Evolutionary conservation across 176 grass and related monocot species (phyloP).

Genomic region (Zoysia japonica): DNA sequence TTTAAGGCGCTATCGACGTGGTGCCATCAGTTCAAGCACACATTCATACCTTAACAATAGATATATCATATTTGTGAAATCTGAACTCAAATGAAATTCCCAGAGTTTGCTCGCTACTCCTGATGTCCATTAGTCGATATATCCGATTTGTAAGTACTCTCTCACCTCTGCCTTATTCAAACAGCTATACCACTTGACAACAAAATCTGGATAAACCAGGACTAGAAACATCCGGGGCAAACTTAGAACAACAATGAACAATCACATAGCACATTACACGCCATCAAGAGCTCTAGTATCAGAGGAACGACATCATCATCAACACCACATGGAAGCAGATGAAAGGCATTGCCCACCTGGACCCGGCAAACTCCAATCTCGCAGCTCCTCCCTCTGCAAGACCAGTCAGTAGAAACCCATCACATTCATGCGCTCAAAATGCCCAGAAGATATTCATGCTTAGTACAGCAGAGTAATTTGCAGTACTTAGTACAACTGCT

Average conservation of each 20-base stretch:
- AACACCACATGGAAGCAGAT: constrained; percentile 51
- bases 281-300: constrained; percentile 13
- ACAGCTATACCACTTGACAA: constrained; percentile 8
- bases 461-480: not conserved
- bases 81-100: not conserved
- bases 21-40: not conserved
- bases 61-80: not conserved
- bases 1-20: not conserved
- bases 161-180: constrained; percentile 38
- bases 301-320: constrained; percentile 52
- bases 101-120: not conserved
- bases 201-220: constrained; percentile 24
- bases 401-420: constrained; percentile 26
- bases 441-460: not conserved
- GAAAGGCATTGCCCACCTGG: constrained; percentile 41
- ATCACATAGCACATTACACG: constrained; percentile 1
- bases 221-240: not conserved
- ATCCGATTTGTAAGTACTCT: not conserved
- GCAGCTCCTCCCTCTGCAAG: constrained; percentile 48
- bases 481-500: constrained; percentile 21
- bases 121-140: not conserved
- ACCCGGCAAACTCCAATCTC: constrained; percentile 1
- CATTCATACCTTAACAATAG: not conserved
- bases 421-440: not conserved
- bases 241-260: constrained; percentile 20